Evolutionary conservation across 495 filamentous ascomycete species (phyloP), one percentile per base, ranked within the genome.

Genomic region (Cryomyces antarcticus): DNA sequence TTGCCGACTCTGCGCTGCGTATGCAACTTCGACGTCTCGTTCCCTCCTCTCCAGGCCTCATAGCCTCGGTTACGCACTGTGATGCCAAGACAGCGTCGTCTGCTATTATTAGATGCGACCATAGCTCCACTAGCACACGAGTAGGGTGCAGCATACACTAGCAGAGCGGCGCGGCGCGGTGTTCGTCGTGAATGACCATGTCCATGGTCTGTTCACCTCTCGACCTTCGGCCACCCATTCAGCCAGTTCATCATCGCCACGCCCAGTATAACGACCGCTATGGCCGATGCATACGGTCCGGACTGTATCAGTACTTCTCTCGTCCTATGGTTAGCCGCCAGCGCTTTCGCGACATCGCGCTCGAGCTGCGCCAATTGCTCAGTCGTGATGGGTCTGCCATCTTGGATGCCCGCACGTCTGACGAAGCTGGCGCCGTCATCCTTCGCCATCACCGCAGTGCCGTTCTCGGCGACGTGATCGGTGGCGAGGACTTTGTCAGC

Each of bases 221-320:
- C 75, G 47, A 71, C 62, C 53, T 73, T 73, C 58, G 82, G 76
- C 79, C 80, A 92, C 36, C 78, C 78, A 57, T 97, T 97, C 49
- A 97, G 65, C 62, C 84, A 93, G 37, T 82, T 82, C 89, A 97
- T 97, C 40, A 95, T 57, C 29, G 84, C 80, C 54, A 94, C 77
- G 11, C 89, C 89, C 48, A 95, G 58, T 38, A 94, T 59, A 40
- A 96, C 84, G 5, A 97, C 87, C 5, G 83, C 81, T 24, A 94
- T 61, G 65, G 93, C 86, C 5, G 79, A 84, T 30, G 80, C 81
- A 52, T 85, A 93, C 17, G 89, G 89, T 42, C 77, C 72, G 47
- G 75, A 72, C 30, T 83, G 72, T 46, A 73, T 64, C 40, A 83
- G 49, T n/a, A 61, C 57, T 37, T 57, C 17, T 31, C 48, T 39